Conservation (phyloP, 2,329 filamentous ascomycete species). For the Xylariaceae sp. region DNA sequence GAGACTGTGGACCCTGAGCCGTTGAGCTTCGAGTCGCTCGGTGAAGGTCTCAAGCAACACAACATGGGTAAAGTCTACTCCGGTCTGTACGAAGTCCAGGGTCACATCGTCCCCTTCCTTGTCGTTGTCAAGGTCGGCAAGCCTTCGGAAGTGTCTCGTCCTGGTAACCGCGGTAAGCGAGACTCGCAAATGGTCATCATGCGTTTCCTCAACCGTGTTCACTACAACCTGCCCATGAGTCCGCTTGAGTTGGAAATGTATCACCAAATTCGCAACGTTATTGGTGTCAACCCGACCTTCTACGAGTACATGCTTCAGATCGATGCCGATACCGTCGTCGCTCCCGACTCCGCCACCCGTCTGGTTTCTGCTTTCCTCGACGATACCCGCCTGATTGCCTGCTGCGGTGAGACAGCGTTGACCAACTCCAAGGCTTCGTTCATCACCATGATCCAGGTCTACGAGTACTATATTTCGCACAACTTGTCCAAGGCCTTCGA, state of each 20-base stretch:
- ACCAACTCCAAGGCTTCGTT: conserved; percentile 91
- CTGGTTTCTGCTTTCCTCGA: conserved; percentile 88
- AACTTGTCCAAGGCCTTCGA: conserved; percentile 96
- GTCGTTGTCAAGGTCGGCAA: conserved; percentile 98
- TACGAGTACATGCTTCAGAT: conserved; percentile 97
- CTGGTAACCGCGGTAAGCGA: conserved; percentile 97
- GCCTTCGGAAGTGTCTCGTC: conserved; percentile 88
- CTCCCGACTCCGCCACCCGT: conserved; percentile 80
- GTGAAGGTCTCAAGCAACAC: conserved; percentile 94
- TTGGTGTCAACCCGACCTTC: conserved; percentile 96
- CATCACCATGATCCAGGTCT: conserved; percentile 98
- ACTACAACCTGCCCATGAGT: conserved; percentile 95
- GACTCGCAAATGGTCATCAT: conserved; percentile 98
- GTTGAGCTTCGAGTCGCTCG: conserved; percentile 91
- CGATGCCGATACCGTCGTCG: conserved; percentile 94
- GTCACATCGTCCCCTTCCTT: conserved; percentile 95
- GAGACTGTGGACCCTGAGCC: conserved; percentile 93
- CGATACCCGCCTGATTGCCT: conserved; percentile 87
- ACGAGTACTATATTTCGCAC: conserved; percentile 99
- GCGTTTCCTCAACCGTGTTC: conserved; percentile 97
- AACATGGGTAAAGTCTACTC: conserved; percentile 99
- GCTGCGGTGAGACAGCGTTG: conserved; percentile 90
- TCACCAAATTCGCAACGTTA: conserved; percentile 97
- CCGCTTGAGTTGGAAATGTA: conserved; percentile 97
- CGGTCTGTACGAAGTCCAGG: conserved; percentile 93